Conservation (phyloP, 306 rosid species). For the Prunus fruticosa region DNA sequence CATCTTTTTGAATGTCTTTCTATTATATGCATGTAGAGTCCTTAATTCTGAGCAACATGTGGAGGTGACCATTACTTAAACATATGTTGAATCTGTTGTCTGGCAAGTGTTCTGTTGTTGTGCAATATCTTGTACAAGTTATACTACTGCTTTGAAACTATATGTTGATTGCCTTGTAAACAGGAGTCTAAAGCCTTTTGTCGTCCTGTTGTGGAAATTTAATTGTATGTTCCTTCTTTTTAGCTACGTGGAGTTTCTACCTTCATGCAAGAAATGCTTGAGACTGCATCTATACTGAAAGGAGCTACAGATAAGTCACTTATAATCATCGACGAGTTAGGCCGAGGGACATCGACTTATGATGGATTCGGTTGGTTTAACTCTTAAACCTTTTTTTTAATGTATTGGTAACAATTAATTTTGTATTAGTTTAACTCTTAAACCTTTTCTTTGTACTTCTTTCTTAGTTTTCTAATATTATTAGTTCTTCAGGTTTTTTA, state of each 20-base stretch:
- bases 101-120: slow-evolving; percentile 9
- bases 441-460: slow-evolving; percentile 2
- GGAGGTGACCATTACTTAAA: background rate
- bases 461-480: too few species aligned
- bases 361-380: slow-evolving; percentile 92
- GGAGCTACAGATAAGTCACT: slow-evolving; percentile 90
- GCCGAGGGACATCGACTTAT: slow-evolving; percentile 97
- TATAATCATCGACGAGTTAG: slow-evolving; percentile 95
- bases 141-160: slow-evolving; percentile 10
- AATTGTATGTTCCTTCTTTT: slow-evolving; percentile 14
- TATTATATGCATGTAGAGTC: background rate
- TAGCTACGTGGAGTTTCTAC: slow-evolving; percentile 99
- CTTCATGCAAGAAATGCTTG: slow-evolving; percentile 99
- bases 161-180: background rate
- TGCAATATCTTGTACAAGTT: background rate
- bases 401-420: background rate
- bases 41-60: background rate
- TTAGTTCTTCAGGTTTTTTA: too few species aligned
- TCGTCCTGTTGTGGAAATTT: slow-evolving; percentile 18
- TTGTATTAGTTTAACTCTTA: slow-evolving; percentile 37
- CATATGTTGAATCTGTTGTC: slow-evolving; percentile 8
- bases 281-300: slow-evolving; percentile 91
- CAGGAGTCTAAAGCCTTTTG: background rate
- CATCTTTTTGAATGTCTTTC: background rate
- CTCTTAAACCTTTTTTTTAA: slow-evolving; percentile 17